Conservation (phyloP, 352 stramenopile species). For the Albugo candida region DNA sequence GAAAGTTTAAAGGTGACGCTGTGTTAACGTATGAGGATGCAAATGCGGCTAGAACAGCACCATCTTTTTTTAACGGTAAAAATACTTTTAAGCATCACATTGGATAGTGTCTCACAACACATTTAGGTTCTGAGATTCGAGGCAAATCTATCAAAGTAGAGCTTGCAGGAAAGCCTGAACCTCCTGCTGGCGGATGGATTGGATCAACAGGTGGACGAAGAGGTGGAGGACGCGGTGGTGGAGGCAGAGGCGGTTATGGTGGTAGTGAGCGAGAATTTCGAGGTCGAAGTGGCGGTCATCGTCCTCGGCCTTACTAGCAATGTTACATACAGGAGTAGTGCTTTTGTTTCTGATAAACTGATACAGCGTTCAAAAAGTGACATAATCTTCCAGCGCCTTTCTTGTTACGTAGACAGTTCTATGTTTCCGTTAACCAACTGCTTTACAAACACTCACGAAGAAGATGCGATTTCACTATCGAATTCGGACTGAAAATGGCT, state of each 20-base stretch:
- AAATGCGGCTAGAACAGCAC: slow-evolving; percentile 59
- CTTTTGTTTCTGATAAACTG: too few species aligned
- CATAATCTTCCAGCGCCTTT: too few species aligned
- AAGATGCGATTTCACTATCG: too few species aligned
- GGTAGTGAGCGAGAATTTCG: slow-evolving; percentile 11
- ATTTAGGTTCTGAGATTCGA: slow-evolving; percentile 40
- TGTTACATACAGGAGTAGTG: too few species aligned
- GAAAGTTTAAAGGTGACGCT: slow-evolving; percentile 58
- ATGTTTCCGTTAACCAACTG: too few species aligned
- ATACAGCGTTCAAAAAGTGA: too few species aligned
- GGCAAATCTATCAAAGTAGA: slow-evolving; percentile 75
- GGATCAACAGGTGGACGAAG: slow-evolving; percentile 7
- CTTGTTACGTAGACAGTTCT: too few species aligned
- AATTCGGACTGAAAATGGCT: too few species aligned
- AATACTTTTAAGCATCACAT: not conserved
- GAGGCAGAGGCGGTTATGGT: slow-evolving; percentile 17
- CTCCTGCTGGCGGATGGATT: slow-evolving; percentile 43
- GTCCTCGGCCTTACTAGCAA: too few species aligned
- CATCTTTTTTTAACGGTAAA: slow-evolving; percentile 66
- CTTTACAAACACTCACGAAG: too few species aligned
- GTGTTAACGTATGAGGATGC: slow-evolving; percentile 73
- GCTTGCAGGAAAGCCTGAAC: slow-evolving; percentile 61
- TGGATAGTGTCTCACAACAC: not conserved
- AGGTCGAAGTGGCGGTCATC: slow-evolving; percentile 15
- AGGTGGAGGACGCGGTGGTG: slow-evolving; percentile 19